These are phyloP conservation scores for Apiotrichum brassicae DNA, from an alignment of 1,284 basidiomycete genomes.

Conservation along the genomic window DNA sequence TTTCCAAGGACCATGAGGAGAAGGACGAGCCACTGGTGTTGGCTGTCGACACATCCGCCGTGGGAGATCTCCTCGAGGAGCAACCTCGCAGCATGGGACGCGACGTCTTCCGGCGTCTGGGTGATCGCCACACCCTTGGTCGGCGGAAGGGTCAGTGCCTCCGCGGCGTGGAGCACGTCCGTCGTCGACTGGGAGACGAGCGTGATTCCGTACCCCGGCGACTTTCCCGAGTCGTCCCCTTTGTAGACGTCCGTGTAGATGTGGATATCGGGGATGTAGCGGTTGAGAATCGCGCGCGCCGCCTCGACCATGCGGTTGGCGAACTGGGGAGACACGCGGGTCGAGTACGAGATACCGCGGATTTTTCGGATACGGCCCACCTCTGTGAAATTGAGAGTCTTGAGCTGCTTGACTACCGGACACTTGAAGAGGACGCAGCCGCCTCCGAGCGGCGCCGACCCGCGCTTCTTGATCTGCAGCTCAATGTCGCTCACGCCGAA, in stretches of 20 bases:
- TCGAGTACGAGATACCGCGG: slow-evolving; percentile 91
- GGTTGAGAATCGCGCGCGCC: slow-evolving; percentile 81
- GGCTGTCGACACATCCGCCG: slow-evolving; percentile 85
- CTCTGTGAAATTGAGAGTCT: slow-evolving; percentile 86
- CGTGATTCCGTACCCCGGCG: slow-evolving; percentile 85
- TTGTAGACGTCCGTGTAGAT: slow-evolving; percentile 98
- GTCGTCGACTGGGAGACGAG: slow-evolving; percentile 90
- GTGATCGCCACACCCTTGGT: slow-evolving; percentile 40
- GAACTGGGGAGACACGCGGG: slow-evolving; percentile 93
- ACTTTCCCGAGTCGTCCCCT: slow-evolving; percentile 94
- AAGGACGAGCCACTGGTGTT: slow-evolving; percentile 82
- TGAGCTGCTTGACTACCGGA: slow-evolving; percentile 80
- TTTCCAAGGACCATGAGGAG: slow-evolving; percentile 91
- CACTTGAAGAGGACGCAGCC: slow-evolving; percentile 92
- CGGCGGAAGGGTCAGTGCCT: slow-evolving; percentile 59
- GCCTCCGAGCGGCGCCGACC: slow-evolving; percentile 83
- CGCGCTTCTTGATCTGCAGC: slow-evolving; percentile 87
- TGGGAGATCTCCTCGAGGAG: slow-evolving; percentile 71
- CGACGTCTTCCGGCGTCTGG: slow-evolving; percentile 85
- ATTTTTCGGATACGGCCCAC: slow-evolving; percentile 88
- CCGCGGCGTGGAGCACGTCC: slow-evolving; percentile 77
- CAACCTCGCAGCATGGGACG: slow-evolving; percentile 66
- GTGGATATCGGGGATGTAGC: slow-evolving; percentile 97
- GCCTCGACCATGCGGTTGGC: slow-evolving; percentile 97
- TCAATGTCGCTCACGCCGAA: slow-evolving; percentile 86